Evolutionary conservation across 1,284 basidiomycete genomes (phyloP), one percentile per base, ranked within the genome.

Genomic region (Quambalaria eucalypti): DNA sequence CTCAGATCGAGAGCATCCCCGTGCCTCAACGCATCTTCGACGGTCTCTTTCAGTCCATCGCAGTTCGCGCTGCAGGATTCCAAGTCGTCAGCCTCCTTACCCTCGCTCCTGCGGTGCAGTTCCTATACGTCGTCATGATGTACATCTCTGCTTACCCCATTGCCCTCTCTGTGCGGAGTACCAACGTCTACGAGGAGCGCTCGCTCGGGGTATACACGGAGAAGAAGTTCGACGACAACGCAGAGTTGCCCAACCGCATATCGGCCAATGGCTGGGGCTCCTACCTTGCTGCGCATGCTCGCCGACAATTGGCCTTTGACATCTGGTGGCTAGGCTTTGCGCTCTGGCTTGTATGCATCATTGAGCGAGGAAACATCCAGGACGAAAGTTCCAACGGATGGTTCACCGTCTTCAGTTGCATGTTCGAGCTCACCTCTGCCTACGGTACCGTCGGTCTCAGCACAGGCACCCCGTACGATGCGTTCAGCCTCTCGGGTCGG

Each of bases 101-200:
- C 8, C 76, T 92, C 8, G 86, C 88, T 2, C 90, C 90, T 1
- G 87, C 87, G 10, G 84, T 92, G 62, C 87, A 93, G 84, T 87
- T 76, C 56, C 84, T 95, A 36, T 93, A 87, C 74, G 83, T 73
- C 47, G 31, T 73, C 46, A 74, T 75, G 71, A 93, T 93, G 88
- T 76, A 76, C 29, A 60, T 76, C 56, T 60, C 66, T 38, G 71
- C 74, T 25, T 81, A 80, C 61, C 81, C 81, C 10, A 78, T 82
- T 40, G 81, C 81, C 19, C 73, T 83, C 53, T 86, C 85, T 64
- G 88, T 98, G 9, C 87, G 92, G n/a, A 84, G 88, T n/a, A 96
- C 93, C 21, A 97, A 97, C 76, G 93, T 97, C 0, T 97, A 96
- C 76, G 93, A 98, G 74, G 91, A 96, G 68, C 84, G 68, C 52